phyloP scores from a whole-genome alignment of 2,329 filamentous ascomycete genomes.

The Diaporthe destruens region DNA sequence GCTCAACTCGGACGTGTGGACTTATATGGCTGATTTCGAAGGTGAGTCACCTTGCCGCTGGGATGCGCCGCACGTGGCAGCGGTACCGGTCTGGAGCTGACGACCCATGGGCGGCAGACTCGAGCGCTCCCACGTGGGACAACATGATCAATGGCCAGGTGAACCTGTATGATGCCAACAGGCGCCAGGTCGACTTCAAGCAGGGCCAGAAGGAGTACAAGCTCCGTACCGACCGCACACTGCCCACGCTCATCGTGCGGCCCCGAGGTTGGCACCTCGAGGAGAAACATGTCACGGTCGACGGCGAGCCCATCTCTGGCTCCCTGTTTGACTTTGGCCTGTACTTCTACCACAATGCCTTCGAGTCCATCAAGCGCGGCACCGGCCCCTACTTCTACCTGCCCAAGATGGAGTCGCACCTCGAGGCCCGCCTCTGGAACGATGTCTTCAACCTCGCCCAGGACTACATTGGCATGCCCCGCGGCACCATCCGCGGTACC shows the following conservation, averaged over 20 bases:
- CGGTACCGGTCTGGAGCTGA: neutral
- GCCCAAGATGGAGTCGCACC: constrained; percentile 97
- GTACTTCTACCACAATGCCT: constrained; percentile 99
- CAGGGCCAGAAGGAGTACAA: constrained; percentile 97
- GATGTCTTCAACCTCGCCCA: constrained; percentile 96
- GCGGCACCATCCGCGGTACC: constrained; percentile 93
- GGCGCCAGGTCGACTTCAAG: constrained; percentile 95
- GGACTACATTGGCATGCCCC: constrained; percentile 89
- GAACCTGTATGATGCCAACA: constrained; percentile 96
- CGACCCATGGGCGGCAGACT: constrained; percentile 70
- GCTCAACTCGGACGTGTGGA: constrained; percentile 95
- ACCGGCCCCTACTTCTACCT: constrained; percentile 97
- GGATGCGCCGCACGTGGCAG: constrained; percentile 13
- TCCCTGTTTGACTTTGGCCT: constrained; percentile 96
- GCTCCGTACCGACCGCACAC: constrained; percentile 87
- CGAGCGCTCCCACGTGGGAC: constrained; percentile 95
- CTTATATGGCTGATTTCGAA: constrained; percentile 99
- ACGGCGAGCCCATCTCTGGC: constrained; percentile 94
- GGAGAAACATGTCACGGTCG: constrained; percentile 97
- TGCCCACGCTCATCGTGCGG: constrained; percentile 92
- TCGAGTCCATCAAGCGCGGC: constrained; percentile 86
- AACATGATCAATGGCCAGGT: constrained; percentile 99
- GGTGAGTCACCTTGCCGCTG: constrained; percentile 65
- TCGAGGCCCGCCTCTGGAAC: constrained; percentile 98
- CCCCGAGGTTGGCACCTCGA: constrained; percentile 98